Base-by-base conservation (phyloP, 164 flowering plant genomes). In the Dillenia turbinata region DNA sequence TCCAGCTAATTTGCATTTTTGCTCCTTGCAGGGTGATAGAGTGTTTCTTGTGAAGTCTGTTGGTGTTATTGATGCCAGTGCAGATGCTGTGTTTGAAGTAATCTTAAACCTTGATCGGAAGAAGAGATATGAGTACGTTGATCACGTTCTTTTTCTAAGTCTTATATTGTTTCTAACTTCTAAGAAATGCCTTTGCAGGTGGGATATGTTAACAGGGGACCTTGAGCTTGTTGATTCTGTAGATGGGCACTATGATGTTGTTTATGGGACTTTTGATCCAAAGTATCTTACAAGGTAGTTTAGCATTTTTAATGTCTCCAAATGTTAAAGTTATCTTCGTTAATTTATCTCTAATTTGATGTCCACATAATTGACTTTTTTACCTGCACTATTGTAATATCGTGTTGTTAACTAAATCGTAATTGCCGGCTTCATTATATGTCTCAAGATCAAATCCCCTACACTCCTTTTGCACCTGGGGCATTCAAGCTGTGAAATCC, bases 181-280 rank as follows among this genome's bases (percentile, higher is more conserved):
- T 71, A 54, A 75, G 61, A 61, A 64, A 63, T 70, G 64, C 71
- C 57, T 69, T 70, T 72, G 62, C 92, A 94, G 98, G 86, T 94
- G 99, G 99, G 97, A 94, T 74, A 74, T 79, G 68, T 57, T 94
- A 71, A 91, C 89, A 17, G 79, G 86, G 67, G 96, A 94, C 73
- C 72, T 91, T 64, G 90, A 94, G 78, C 71, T 91, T 46, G 60
- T 91, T 59, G 94, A 89, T 64, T 83, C 93, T 44, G 57, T 80
- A 52, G 78, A 89, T 79, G 96, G 97, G 54, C 90, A 90, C 67
- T 83, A 68, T 73, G 96, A 90, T 78, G 80, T 87, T 69, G 78
- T 90, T n/a, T 87, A 87, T 75, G 93, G 94, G 54, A 83, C 85
- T 62, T 86, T 66, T 73, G 86, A 86, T 59, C 83, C 91, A 24